These are phyloP conservation scores for Ascochyta viciae-villosae DNA, from an alignment of 2,329 filamentous ascomycete species.

Conservation along the genomic window DNA sequence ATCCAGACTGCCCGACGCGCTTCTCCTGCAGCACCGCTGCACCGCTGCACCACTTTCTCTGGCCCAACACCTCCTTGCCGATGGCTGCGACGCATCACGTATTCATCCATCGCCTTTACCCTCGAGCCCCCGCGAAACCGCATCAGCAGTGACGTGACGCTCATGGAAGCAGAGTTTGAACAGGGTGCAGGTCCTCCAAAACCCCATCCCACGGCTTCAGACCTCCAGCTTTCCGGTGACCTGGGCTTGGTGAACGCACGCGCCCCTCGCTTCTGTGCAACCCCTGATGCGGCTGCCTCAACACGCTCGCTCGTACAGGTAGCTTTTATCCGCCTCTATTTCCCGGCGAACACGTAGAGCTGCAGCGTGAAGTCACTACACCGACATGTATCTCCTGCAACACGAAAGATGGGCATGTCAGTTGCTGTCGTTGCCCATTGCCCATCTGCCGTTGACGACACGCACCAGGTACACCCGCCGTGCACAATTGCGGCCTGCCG, in stretches of 20 bases:
- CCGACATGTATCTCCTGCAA: neutral
- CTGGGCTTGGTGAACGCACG: slow-evolving; percentile 26
- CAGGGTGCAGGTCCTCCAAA: slow-evolving; percentile 8
- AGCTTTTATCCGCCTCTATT: slow-evolving; percentile 11
- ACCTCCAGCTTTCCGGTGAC: slow-evolving; percentile 28
- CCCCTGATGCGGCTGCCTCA: slow-evolving; percentile 25
- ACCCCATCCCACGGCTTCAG: slow-evolving; percentile 19
- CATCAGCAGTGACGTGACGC: no score
- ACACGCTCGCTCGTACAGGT: neutral
- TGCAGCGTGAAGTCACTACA: slow-evolving; percentile 3
- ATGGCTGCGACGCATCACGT: neutral
- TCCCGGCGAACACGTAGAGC: slow-evolving; percentile 6
- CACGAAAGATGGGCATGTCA: neutral
- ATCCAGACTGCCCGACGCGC: slow-evolving; percentile 12
- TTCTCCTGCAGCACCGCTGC: neutral
- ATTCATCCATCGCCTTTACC: no score
- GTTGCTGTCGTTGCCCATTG: neutral
- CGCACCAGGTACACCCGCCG: slow-evolving; percentile 3
- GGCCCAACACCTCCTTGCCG: slow-evolving; percentile 3
- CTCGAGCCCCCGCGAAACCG: no score
- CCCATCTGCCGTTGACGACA: slow-evolving; percentile 7
- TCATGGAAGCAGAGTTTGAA: neutral
- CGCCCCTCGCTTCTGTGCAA: slow-evolving; percentile 25
- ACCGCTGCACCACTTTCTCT: neutral
- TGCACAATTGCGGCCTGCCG: slow-evolving; percentile 13